These are phyloP conservation scores for Aureobasidium zeae DNA, from an alignment of 2,329 filamentous ascomycete species.

Conservation along the genomic window DNA sequence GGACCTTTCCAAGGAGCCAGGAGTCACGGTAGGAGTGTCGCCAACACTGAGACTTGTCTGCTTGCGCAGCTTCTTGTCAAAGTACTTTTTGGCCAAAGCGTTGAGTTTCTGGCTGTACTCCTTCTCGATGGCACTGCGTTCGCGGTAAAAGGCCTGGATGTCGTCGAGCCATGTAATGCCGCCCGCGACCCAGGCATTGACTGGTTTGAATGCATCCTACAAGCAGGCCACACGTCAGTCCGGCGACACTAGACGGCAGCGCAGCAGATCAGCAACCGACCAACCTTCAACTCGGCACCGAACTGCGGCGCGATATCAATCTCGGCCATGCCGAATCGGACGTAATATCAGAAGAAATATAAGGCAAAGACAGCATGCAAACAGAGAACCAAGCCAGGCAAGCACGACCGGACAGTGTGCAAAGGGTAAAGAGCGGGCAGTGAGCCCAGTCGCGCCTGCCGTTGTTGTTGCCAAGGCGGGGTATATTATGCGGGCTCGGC, in stretches of 20 bases:
- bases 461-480: conserved; percentile 10
- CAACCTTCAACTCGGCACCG: conserved; percentile 86
- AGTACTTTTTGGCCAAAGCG: conserved; percentile 87
- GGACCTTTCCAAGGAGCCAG: conserved; percentile 84
- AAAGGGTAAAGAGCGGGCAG: conserved; percentile 1
- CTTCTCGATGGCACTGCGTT: conserved; percentile 88
- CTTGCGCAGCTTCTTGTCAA: conserved; percentile 92
- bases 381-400: background rate
- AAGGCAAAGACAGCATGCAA: background rate
- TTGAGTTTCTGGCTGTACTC: conserved; percentile 88
- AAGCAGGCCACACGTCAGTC: conserved; percentile 20
- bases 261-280: conserved; percentile 19
- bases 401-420: background rate
- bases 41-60: conserved; percentile 81
- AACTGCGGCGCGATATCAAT: conserved; percentile 77
- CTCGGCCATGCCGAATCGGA: conserved; percentile 60
- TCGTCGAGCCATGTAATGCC: conserved; percentile 95
- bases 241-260: background rate
- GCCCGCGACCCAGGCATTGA: conserved; percentile 75
- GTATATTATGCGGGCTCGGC: background rate
- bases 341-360: too few species aligned
- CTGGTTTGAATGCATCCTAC: conserved; percentile 92
- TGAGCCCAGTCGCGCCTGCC: background rate
- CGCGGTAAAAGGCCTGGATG: conserved; percentile 93
- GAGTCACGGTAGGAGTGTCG: conserved; percentile 85